Conservation (phyloP, 2,329 filamentous ascomycete genomes). For the Fusarium sp. region DNA sequence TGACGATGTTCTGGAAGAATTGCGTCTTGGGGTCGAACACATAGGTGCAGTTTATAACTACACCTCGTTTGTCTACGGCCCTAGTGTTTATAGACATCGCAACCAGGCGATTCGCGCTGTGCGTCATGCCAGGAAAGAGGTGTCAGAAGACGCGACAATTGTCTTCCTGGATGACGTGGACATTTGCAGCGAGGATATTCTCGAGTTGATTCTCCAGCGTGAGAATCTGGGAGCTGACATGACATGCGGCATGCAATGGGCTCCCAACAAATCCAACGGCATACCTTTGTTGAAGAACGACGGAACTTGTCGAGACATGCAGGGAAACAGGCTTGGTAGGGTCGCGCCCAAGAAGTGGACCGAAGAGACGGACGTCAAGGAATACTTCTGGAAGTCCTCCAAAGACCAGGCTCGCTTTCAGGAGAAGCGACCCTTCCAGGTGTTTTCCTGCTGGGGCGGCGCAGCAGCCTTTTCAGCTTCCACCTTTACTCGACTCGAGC, state of each 20-base stretch:
- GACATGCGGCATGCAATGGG: conserved; percentile 64
- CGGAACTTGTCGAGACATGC: conserved; percentile 61
- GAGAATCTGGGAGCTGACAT: conserved; percentile 60
- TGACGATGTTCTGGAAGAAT: neutral
- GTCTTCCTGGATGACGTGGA: conserved; percentile 67
- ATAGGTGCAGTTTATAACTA: neutral
- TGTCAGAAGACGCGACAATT: conserved; percentile 52
- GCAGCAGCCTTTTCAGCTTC: conserved; percentile 54
- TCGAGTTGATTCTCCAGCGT: conserved; percentile 66
- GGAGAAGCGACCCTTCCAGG: conserved; percentile 62
- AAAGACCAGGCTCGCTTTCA: conserved; percentile 49
- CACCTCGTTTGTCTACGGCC: neutral
- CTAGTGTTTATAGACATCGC: neutral
- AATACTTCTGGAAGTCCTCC: conserved; percentile 64
- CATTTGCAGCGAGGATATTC: conserved; percentile 64
- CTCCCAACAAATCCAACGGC: neutral
- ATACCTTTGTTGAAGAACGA: neutral
- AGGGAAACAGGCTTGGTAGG: conserved; percentile 60
- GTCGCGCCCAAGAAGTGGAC: conserved; percentile 47
- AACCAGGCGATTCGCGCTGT: neutral
- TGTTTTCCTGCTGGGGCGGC: conserved; percentile 71
- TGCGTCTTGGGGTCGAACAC: neutral
- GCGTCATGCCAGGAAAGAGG: neutral
- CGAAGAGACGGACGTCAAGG: conserved; percentile 59
- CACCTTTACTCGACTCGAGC: conserved; percentile 12